Conservation (phyloP, 768 basidiomycete species). For the Polyporus arcularius region DNA sequence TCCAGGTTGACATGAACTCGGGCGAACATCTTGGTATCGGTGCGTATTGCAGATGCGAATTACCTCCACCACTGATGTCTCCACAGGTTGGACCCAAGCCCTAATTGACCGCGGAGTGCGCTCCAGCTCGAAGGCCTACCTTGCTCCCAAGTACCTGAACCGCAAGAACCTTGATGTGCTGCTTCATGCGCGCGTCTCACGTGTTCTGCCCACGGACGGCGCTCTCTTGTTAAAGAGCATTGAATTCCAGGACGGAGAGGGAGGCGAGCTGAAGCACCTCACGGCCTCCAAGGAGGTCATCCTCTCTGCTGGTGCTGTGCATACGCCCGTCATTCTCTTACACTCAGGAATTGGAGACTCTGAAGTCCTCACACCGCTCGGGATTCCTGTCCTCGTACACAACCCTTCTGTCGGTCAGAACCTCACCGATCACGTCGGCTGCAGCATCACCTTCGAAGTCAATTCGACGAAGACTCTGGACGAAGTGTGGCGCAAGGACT, state of each 20-base stretch:
- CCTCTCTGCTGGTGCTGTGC: slow-evolving; percentile 26
- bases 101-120: background rate
- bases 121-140: slow-evolving; percentile 6
- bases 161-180: slow-evolving; percentile 10
- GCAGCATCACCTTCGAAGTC: slow-evolving; percentile 15
- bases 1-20: slow-evolving; percentile 43
- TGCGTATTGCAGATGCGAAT: slow-evolving; percentile 15
- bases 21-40: slow-evolving; percentile 45
- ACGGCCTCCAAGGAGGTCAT: slow-evolving; percentile 26
- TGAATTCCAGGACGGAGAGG: background rate
- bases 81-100: slow-evolving; percentile 10
- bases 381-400: slow-evolving; percentile 21
- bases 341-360: slow-evolving; percentile 30
- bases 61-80: background rate
- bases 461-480: slow-evolving; percentile 17
- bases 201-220: background rate
- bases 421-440: slow-evolving; percentile 26
- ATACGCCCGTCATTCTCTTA: slow-evolving; percentile 23
- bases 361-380: slow-evolving; percentile 16
- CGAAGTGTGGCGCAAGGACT: slow-evolving; percentile 1
- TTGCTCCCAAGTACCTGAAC: background rate
- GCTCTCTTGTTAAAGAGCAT: background rate
- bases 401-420: slow-evolving; percentile 30
- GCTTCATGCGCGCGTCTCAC: slow-evolving; percentile 3
- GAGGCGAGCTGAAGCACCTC: background rate